These are phyloP conservation scores for Daldinia eschscholtzii DNA, from an alignment of 2,329 filamentous ascomycete genomes.

Conservation along the genomic window DNA sequence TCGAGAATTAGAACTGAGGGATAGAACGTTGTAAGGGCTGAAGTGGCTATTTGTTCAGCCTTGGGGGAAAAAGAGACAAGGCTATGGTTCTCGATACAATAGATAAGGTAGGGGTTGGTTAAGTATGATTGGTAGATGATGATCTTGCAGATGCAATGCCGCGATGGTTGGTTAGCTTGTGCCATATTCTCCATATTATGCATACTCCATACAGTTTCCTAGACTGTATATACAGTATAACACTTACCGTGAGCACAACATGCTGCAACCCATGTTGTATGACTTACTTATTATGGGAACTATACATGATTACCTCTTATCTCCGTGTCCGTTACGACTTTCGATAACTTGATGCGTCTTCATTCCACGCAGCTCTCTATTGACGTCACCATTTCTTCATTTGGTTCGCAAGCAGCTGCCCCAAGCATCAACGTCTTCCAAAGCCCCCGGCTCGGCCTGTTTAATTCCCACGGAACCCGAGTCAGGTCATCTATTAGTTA, in stretches of 20 bases:
- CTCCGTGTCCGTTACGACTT: neutral
- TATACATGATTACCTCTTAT: neutral
- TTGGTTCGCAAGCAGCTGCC: constrained; percentile 32
- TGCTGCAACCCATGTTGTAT: neutral
- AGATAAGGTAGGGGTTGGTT: constrained; percentile 7
- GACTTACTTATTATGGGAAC: constrained; percentile 5
- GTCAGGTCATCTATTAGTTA: neutral
- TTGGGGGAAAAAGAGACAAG: constrained; percentile 28
- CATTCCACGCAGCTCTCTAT: constrained; percentile 28
- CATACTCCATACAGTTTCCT: neutral
- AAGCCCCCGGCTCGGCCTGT: constrained; percentile 11
- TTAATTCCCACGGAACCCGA: constrained; percentile 8
- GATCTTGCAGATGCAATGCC: constrained; percentile 2
- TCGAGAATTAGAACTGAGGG: constrained; percentile 10
- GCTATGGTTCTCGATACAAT: constrained; percentile 15
- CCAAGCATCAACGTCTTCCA: constrained; percentile 6
- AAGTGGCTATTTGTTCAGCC: constrained; percentile 28
- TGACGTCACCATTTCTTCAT: constrained; percentile 37
- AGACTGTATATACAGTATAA: neutral
- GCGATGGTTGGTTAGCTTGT: neutral
- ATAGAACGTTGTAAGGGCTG: constrained; percentile 20
- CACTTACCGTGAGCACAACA: neutral
- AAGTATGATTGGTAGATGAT: constrained; percentile 7
- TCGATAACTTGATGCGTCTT: neutral
- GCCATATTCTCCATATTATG: neutral